These are phyloP conservation scores for Dissophora ornata DNA, from an alignment of 192 early-diverging fungal species.

Conservation along the genomic window DNA sequence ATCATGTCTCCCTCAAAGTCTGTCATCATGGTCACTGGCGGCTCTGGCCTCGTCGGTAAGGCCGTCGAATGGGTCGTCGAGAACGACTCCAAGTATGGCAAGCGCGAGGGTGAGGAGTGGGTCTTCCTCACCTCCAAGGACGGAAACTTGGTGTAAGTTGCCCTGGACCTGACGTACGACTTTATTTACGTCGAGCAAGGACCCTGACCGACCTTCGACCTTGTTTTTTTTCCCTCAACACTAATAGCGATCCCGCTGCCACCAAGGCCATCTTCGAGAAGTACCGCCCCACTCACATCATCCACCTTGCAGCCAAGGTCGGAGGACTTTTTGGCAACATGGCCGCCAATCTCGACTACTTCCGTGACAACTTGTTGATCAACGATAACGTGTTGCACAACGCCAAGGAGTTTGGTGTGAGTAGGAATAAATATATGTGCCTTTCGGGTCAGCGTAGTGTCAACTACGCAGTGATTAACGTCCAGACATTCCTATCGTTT, in stretches of 20 bases:
- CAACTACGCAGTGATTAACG: too few relatives aligned
- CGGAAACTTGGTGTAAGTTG: conserved; percentile 76
- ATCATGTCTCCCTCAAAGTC: conserved; percentile 52
- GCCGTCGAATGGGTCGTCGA: conserved; percentile 76
- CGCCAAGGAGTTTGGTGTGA: conserved; percentile 69
- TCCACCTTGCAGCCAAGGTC: conserved; percentile 79
- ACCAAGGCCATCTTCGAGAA: conserved; percentile 79
- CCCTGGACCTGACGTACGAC: background rate
- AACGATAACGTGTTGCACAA: conserved; percentile 81
- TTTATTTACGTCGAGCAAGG: too few relatives aligned
- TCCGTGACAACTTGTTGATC: conserved; percentile 80
- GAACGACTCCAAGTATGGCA: conserved; percentile 68
- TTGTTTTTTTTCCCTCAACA: too few relatives aligned
- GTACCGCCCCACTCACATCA: conserved; percentile 81
- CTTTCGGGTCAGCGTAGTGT: background rate
- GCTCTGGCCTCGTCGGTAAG: conserved; percentile 81
- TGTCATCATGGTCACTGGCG: conserved; percentile 83
- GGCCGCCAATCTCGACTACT: conserved; percentile 82
- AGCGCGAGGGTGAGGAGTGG: conserved; percentile 77
- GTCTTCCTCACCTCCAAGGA: conserved; percentile 80
- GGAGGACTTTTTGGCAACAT: conserved; percentile 88
- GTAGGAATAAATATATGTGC: background rate
- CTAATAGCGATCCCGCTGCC: conserved; percentile 65
- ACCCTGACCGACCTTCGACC: too few relatives aligned
- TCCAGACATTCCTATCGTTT: too few relatives aligned